Evolutionary conservation across 208 protist genomes (phyloP).

Genomic region (Naegleria lovaniensis): DNA sequence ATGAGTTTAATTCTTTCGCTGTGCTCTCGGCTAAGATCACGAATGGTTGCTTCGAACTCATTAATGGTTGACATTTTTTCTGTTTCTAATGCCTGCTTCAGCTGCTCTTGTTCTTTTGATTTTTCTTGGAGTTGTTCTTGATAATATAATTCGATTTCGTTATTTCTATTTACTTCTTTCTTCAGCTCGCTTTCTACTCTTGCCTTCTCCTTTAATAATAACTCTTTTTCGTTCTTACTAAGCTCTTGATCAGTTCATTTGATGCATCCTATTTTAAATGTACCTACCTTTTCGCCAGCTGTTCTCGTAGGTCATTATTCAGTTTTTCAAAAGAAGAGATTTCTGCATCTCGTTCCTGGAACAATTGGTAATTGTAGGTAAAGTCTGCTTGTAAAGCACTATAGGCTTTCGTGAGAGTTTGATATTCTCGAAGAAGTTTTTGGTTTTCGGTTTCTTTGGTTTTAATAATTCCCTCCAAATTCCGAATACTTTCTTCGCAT

Average conservation of each 20-base stretch:
- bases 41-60: not conserved
- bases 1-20: not conserved
- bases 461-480: not conserved
- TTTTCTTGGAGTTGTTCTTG: not conserved
- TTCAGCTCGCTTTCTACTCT: not conserved
- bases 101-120: not conserved
- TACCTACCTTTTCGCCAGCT: not conserved
- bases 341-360: not conserved
- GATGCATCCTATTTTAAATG: not conserved
- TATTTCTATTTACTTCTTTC: not conserved
- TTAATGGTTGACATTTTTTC: no score
- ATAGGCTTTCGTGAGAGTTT: not conserved
- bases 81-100: not conserved
- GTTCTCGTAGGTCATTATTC: not conserved
- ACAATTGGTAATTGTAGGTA: not conserved
- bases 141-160: not conserved
- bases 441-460: not conserved
- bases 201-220: not conserved
- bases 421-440: not conserved
- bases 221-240: not conserved
- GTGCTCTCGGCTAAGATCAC: not conserved
- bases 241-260: not conserved
- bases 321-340: not conserved
- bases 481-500: not conserved
- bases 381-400: not conserved